Percentiles rank a stretch among this genome's conserved stretches.
Conservation (phyloP, 164 flowering plant genomes). For the Saururus chinensis region DNA sequence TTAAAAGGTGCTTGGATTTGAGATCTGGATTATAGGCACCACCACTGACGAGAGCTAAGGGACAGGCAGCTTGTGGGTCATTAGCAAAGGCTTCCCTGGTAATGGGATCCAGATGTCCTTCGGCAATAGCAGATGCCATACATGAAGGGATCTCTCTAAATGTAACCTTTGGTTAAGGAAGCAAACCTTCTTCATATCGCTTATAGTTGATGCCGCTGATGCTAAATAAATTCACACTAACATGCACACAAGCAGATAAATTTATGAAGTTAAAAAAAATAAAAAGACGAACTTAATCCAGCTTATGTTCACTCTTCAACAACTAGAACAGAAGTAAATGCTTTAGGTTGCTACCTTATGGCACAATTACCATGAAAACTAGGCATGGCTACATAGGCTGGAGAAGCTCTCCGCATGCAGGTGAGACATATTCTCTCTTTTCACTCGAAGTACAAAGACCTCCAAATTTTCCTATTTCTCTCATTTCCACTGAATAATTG, state of each 20-base stretch:
- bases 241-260: background rate
- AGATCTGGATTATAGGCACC: constrained; percentile 4
- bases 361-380: too few species aligned
- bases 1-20: constrained; percentile 8
- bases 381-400: too few species aligned
- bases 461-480: too few species aligned
- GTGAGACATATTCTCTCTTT: too few species aligned
- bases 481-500: too few species aligned
- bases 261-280: too few species aligned
- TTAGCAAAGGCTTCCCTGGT: constrained; percentile 61
- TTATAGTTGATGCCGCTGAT: background rate
- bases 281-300: too few species aligned
- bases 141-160: constrained; percentile 58
- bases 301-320: too few species aligned
- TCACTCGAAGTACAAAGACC: too few species aligned
- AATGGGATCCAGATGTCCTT: constrained; percentile 55
- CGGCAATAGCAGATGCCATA: constrained; percentile 58
- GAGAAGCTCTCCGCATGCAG: too few species aligned
- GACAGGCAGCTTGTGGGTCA: constrained; percentile 13
- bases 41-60: constrained; percentile 4
- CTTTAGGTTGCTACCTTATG: too few species aligned
- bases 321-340: too few species aligned
- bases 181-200: background rate
- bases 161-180: background rate
- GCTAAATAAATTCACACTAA: background rate